phyloP scores from a whole-genome alignment of 192 early-diverging fungal genomes.

The Umbelopsis vinacea region DNA sequence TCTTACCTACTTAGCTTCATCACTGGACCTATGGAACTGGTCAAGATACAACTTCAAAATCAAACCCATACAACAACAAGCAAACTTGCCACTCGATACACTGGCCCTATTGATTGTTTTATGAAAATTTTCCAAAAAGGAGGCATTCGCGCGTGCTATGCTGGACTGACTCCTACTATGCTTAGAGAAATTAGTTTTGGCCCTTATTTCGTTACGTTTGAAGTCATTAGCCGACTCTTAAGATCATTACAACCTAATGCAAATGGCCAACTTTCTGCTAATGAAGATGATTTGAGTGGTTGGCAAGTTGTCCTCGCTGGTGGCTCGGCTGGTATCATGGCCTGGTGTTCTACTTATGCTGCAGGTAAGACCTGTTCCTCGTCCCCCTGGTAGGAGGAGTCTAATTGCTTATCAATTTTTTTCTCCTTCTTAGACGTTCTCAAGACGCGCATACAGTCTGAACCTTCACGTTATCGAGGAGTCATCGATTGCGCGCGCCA shows the following conservation, averaged over 20 bases:
- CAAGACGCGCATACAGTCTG: constrained; percentile 62
- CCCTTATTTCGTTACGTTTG: constrained; percentile 61
- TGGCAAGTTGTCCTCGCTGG: constrained; percentile 54
- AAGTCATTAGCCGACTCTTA: constrained; percentile 48
- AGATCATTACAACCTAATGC: constrained; percentile 44
- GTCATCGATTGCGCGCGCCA: constrained; percentile 48
- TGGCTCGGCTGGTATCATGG: constrained; percentile 59
- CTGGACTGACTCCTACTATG: constrained; percentile 51
- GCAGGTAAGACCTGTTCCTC: constrained; percentile 43
- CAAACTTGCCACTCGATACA: constrained; percentile 1
- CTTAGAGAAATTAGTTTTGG: constrained; percentile 60
- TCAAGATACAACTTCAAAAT: constrained; percentile 60
- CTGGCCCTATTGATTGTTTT: constrained; percentile 57
- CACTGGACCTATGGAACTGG: constrained; percentile 63
- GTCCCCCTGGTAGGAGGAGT: background rate
- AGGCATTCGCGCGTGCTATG: constrained; percentile 57
- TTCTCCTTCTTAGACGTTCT: constrained; percentile 50
- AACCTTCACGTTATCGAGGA: constrained; percentile 51
- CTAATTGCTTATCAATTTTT: background rate
- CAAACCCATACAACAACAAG: constrained; percentile 37
- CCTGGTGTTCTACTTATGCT: constrained; percentile 61
- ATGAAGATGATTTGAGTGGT: constrained; percentile 45
- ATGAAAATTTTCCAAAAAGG: constrained; percentile 47
- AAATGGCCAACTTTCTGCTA: background rate
- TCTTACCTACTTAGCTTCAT: constrained; percentile 46